These are phyloP conservation scores for Heteromeles arbutifolia DNA, from an alignment of 306 rosid genomes.

Conservation along the genomic window DNA sequence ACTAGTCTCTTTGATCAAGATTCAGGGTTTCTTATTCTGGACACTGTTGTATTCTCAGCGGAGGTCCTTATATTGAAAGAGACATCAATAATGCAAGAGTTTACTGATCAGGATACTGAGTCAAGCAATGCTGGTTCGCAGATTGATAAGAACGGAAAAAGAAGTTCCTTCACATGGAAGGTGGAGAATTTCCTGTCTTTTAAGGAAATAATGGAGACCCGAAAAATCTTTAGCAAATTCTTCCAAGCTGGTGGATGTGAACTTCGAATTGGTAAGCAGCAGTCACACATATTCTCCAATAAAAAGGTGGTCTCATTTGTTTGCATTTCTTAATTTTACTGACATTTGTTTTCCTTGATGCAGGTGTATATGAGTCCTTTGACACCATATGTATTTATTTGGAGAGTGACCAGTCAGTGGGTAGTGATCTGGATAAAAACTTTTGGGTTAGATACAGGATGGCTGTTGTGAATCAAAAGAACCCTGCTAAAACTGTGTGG, in stretches of 20 bases:
- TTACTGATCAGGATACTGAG: conserved; percentile 58
- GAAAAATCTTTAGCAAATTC: conserved; percentile 97
- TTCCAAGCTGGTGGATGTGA: conserved; percentile 99
- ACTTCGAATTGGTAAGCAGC: conserved; percentile 88
- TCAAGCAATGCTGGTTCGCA: conserved; percentile 36
- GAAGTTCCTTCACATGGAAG: conserved; percentile 95
- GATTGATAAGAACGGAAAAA: conserved; percentile 45
- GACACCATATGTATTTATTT: conserved; percentile 96
- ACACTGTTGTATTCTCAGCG: conserved; percentile 91
- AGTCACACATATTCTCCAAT: conserved; percentile 9
- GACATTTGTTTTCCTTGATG: conserved; percentile 13
- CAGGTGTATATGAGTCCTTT: conserved; percentile 98
- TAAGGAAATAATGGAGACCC: conserved; percentile 97
- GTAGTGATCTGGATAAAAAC: conserved; percentile 91
- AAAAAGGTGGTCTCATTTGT: conserved; percentile 16
- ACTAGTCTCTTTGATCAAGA: conserved; percentile 99
- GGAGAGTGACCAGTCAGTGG: conserved; percentile 98
- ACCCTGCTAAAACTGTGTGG: conserved; percentile 90
- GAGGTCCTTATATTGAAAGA: conserved; percentile 98
- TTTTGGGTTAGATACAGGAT: conserved; percentile 97
- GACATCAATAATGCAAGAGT: conserved; percentile 85
- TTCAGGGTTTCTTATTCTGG: conserved; percentile 95
- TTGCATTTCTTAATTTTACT: conserved; percentile 17
- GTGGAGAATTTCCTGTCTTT: conserved; percentile 96
- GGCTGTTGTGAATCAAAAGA: conserved; percentile 97